These are phyloP conservation scores for Penstemon barbatus DNA, from an alignment of 257 asterid genomes.

Conservation along the genomic window DNA sequence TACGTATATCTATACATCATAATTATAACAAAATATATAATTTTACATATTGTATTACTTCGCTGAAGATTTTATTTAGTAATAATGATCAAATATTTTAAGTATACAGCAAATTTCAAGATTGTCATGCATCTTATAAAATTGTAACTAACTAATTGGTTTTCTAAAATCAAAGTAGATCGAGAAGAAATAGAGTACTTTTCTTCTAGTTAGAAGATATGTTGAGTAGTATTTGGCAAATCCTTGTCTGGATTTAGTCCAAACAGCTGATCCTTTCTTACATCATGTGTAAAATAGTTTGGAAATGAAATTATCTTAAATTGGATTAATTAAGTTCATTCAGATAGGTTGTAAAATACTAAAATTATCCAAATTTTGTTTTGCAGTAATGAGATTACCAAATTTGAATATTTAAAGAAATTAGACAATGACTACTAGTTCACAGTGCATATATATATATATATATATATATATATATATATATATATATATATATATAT, in stretches of 20 bases:
- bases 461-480: no score
- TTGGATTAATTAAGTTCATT: neutral
- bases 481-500: no score
- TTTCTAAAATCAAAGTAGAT: neutral
- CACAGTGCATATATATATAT: neutral
- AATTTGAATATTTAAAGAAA: neutral
- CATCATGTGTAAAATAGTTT: no score
- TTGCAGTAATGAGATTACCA: neutral
- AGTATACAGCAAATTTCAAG: no score
- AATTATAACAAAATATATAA: neutral
- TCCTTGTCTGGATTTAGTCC: neutral
- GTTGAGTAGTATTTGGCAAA: slow-evolving; percentile 1
- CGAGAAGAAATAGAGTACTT: neutral
- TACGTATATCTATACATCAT: neutral
- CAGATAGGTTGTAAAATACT: neutral
- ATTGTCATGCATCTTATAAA: no score
- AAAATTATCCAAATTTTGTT: no score
- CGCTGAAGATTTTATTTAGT: neutral
- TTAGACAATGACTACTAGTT: neutral
- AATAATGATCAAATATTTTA: no score
- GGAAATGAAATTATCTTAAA: neutral
- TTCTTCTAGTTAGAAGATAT: neutral
- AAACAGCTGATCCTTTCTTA: neutral
- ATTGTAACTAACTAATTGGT: neutral
- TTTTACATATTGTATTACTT: neutral